Evolutionary conservation across 495 filamentous ascomycete genomes (phyloP).

Genomic region (Lophiostoma macrostomum): DNA sequence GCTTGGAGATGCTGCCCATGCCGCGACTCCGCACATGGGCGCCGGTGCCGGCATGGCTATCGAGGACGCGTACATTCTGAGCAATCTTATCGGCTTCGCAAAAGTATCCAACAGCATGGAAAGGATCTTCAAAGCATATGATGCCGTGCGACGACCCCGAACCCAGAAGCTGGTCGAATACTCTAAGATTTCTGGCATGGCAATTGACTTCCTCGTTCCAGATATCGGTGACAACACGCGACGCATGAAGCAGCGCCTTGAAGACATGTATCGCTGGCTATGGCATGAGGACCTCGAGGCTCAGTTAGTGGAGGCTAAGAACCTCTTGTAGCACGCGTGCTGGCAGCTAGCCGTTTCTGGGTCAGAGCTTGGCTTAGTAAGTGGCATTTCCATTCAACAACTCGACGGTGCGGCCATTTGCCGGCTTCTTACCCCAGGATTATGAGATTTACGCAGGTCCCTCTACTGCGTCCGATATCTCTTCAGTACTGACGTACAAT

Average conservation of each 20-base stretch:
- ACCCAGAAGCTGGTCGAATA: conserved; percentile 34
- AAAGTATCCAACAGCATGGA: conserved; percentile 40
- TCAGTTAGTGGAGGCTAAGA: conserved; percentile 9
- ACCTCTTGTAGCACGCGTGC: conserved; percentile 2
- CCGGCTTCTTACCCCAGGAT: no score
- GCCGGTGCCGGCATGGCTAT: conserved; percentile 66
- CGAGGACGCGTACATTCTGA: conserved; percentile 63
- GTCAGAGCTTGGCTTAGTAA: no score
- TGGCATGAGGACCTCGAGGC: conserved; percentile 20
- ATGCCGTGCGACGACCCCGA: conserved; percentile 53
- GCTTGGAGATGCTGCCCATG: conserved; percentile 68
- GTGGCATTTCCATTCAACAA: no score
- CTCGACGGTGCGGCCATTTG: no score
- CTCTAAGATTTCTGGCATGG: conserved; percentile 28
- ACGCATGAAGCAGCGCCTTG: conserved; percentile 13
- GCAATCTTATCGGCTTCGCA: conserved; percentile 52
- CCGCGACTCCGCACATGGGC: conserved; percentile 66
- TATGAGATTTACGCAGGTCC: no score
- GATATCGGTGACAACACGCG: conserved; percentile 34
- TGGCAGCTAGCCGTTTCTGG: no score
- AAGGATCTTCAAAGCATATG: conserved; percentile 59
- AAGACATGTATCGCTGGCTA: conserved; percentile 9
- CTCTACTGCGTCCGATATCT: no score
- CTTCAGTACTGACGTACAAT: no score
- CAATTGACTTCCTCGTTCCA: conserved; percentile 34